Base-by-base conservation (phyloP, 768 basidiomycete species). In the Rhizopogon sp. region DNA sequence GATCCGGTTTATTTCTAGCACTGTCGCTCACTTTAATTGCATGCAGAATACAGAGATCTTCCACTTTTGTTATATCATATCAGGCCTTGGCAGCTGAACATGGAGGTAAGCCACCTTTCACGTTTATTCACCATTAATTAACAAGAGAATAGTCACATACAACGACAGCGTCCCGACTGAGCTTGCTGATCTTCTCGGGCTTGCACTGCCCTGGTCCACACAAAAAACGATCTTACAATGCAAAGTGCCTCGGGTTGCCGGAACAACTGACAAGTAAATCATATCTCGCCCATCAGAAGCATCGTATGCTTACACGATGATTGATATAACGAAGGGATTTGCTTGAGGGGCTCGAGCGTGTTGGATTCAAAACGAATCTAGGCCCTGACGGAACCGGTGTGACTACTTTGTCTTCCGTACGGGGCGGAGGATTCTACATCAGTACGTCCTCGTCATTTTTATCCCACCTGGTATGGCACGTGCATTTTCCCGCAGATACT, bases 311-410 rank as follows among this genome's bases (percentile, higher is more conserved):
- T 43, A 20, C 20, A 33, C 25, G 20, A 20, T 53, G 14, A 47
- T 25, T 37, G 29, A 31, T 25, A n/a, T 11, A 40, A 52, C 31
- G 10, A 46, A 77, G 74, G 60, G 69, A 69, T 14, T 62, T 76
- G n/a, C 66, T 76, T 1, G 67, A 72, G n/a, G 67, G 62, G 29
- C 62, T 79, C n/a, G 57, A 59, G 9, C 64, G 57, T 43, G 69
- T 56, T 10, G 76, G 76, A 5, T 74, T 79, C 60, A 66, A 61
- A 50, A 70, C 69, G 2, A 71, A 70, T 51, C 60, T 69, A 29
- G 76, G 77, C 28, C 65, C 66, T 7, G 73, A 76, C 49, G 70
- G 58, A n/a, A 64, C 69, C 8, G 76, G 78, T 0, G 44, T 72
- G 6, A 56, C 69, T 3, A 62, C 64, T 9, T 55, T 75, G 40